Evolutionary conservation across 2,329 filamentous ascomycete species (phyloP).

Genomic region (Calonectria leucothoes): DNA sequence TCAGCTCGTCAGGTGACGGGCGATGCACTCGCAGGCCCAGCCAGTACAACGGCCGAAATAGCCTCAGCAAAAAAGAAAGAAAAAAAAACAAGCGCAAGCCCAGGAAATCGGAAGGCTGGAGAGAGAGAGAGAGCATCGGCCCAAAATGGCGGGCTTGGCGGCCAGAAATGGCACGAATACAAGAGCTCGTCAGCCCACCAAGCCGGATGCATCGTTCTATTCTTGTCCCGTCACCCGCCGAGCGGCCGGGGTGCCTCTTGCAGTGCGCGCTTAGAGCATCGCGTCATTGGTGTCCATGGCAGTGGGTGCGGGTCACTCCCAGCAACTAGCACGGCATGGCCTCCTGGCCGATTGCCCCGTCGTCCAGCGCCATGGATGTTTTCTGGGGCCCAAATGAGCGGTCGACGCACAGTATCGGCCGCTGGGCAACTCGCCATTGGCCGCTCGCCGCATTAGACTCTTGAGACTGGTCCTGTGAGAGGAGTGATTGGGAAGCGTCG

Average conservation of each 20-base stretch:
- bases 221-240: background rate
- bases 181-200: conserved; percentile 12
- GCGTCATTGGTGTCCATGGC: conserved; percentile 6
- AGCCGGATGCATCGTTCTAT: conserved; percentile 7
- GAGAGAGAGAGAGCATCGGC: background rate
- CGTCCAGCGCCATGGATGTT: background rate
- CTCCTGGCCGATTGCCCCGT: background rate
- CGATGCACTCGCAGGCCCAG: background rate
- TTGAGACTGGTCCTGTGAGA: conserved; percentile 25
- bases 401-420: background rate
- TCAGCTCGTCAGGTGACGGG: background rate
- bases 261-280: conserved; percentile 2
- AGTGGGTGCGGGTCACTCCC: background rate
- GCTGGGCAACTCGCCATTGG: conserved; percentile 1
- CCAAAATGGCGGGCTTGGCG: background rate
- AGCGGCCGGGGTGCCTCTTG: background rate
- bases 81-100: background rate
- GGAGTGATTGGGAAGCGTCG: conserved; percentile 26
- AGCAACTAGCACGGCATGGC: background rate
- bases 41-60: background rate
- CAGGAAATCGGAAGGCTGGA: conserved; percentile 1
- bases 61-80: background rate
- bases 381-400: background rate
- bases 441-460: background rate
- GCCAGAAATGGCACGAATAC: background rate